Base-by-base conservation (phyloP, 148 eudicot species). In the Talinum fruticosum region DNA sequence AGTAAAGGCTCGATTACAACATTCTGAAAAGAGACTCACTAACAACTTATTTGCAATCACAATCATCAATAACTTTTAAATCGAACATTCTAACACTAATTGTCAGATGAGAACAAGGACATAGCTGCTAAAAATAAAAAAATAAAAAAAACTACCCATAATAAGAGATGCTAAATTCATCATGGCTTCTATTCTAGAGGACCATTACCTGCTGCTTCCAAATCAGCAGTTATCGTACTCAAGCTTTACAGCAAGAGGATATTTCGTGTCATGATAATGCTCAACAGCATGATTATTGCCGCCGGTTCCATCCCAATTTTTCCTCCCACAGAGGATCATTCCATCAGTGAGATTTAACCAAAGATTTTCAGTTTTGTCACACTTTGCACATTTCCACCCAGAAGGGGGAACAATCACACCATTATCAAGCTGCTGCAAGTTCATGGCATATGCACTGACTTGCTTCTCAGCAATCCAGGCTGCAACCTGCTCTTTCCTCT, bases 291-390 rank as follows among this genome's bases (percentile, higher is more conserved):
- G 99, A 82, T 95, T 87, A 83, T 93, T 95, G 73, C 99, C 97
- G 71, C 99, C 99, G 83, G 76, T 91, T 75, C 97, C 99, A 85
- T 95, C 99, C 96, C 96, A 95, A 83, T 88, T 93, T 82, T 75
- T 91, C 83, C 99, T 91, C 80, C 99, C 99, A 83, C 99, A 95
- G 14, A 93, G 92, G 78, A 95, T 93, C 85, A 84, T 86, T 75
- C 99, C 99, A 85, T 93, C 97, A 14, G 94, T 93, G 80, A 95
- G 83, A 79, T 95, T 95, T 78, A 95, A 77, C 99, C 99, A 95
- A 44, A 92, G 97, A 77, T 95, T 92, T 35, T 95, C 99, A 51
- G 94, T 89, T 86, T 95, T 93, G 76, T 95, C 93, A 80, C 99
- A 95, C 74, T 90, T 93, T 24, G 91, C 82, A 86, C 99, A 95